A percentile compares a stretch with the other conserved stretches of the same genome.
These are phyloP conservation scores for Saccharum spontaneum DNA, from an alignment of 176 grass and related monocot species.

Conservation along the genomic window DNA sequence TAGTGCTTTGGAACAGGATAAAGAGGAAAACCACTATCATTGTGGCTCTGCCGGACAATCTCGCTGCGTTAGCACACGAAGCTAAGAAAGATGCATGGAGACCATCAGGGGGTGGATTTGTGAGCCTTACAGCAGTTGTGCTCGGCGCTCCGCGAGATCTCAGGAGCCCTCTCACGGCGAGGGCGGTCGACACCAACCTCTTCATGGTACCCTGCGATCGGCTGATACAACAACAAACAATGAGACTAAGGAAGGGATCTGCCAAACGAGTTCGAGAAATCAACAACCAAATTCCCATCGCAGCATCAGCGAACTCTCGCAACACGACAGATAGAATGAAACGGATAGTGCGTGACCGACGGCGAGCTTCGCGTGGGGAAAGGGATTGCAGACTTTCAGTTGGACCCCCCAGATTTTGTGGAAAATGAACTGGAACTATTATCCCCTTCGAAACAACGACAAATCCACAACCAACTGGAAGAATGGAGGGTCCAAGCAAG, in stretches of 20 bases:
- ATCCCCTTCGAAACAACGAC: not conserved
- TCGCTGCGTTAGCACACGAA: not conserved
- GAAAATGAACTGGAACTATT: not conserved
- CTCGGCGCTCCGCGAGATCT: slow-evolving; percentile 23
- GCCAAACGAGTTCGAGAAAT: not conserved
- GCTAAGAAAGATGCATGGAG: not conserved
- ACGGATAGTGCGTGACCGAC: not conserved
- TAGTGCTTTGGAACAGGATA: not conserved
- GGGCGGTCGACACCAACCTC: slow-evolving; percentile 42
- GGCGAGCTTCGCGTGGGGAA: not conserved
- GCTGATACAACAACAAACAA: not conserved
- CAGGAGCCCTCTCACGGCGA: slow-evolving; percentile 38
- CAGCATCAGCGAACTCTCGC: not conserved
- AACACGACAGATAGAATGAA: not conserved
- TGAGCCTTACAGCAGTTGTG: slow-evolving; percentile 17
- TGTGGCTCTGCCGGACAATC: not conserved
- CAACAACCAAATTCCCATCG: not conserved
- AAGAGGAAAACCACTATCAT: not conserved
- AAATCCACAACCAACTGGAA: not conserved
- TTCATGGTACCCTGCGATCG: slow-evolving; percentile 45
- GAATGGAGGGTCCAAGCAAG: not conserved
- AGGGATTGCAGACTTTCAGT: not conserved
- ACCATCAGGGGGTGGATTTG: not conserved
- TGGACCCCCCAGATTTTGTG: not conserved
- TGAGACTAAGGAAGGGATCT: not conserved